These are phyloP conservation scores for Begonia loranthoides DNA, from an alignment of 306 rosid species.

Conservation along the genomic window DNA sequence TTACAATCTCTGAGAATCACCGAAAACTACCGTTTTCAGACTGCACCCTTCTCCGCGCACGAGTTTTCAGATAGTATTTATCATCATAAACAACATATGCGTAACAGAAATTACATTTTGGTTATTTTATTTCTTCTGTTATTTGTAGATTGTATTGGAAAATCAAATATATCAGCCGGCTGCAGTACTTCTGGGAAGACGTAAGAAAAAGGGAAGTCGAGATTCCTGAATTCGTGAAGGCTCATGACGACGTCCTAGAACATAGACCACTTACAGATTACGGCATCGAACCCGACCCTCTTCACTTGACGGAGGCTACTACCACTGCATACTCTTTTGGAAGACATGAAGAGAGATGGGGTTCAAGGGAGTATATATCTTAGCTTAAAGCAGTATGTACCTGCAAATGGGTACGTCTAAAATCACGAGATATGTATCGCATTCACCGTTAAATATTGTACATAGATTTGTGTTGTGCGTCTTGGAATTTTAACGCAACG, in stretches of 20 bases:
- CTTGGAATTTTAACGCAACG: background rate
- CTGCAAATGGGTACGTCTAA: background rate
- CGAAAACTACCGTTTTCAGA: too few relatives aligned
- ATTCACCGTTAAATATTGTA: background rate
- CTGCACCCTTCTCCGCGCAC: too few relatives aligned
- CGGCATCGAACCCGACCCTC: slow-evolving; percentile 81
- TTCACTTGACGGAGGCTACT: slow-evolving; percentile 46
- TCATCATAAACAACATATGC: too few relatives aligned
- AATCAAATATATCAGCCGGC: slow-evolving; percentile 72
- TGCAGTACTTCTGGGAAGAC: slow-evolving; percentile 94
- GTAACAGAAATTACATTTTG: too few relatives aligned
- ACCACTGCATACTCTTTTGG: slow-evolving; percentile 49
- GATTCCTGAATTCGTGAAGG: slow-evolving; percentile 75
- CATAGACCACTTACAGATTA: slow-evolving; percentile 89
- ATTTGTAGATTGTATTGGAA: slow-evolving; percentile 76
- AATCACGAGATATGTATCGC: background rate
- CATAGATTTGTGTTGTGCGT: slow-evolving; percentile 3
- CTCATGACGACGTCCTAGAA: slow-evolving; percentile 71
- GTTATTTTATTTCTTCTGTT: background rate
- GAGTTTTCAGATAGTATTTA: too few relatives aligned
- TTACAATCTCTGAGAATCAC: too few relatives aligned
- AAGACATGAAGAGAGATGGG: slow-evolving; percentile 67
- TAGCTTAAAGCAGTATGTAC: slow-evolving; percentile 16
- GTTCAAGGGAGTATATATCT: slow-evolving; percentile 33
- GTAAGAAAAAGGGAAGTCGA: slow-evolving; percentile 65